Conservation (phyloP, 148 eudicot genomes). For the Arctostaphylos glauca region DNA sequence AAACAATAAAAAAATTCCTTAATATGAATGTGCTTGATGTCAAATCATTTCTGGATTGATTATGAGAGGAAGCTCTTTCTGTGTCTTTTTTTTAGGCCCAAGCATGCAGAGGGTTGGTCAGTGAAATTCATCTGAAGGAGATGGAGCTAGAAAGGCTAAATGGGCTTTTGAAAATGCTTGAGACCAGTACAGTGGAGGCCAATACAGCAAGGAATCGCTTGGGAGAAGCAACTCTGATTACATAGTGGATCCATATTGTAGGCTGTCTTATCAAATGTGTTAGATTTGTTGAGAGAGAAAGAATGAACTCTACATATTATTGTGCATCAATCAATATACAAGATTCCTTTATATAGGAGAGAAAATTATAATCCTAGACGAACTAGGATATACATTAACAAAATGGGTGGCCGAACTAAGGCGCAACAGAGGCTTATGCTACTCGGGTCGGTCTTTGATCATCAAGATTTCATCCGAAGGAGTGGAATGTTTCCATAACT, state of each 20-base stretch:
- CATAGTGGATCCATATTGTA: conserved; percentile 47
- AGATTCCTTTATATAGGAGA: too few relatives aligned
- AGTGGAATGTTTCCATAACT: background rate
- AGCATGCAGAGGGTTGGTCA: conserved; percentile 79
- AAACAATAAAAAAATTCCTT: background rate
- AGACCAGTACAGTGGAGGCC: conserved; percentile 45
- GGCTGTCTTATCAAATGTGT: conserved; percentile 41
- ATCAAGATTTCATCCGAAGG: conserved; percentile 71
- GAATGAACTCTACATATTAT: too few relatives aligned
- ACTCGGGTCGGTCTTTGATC: conserved; percentile 81
- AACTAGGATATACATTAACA: too few relatives aligned
- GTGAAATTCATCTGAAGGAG: conserved; percentile 81
- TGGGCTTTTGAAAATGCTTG: conserved; percentile 59
- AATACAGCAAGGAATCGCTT: conserved; percentile 68
- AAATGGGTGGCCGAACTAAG: conserved; percentile 50
- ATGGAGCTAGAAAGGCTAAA: conserved; percentile 80
- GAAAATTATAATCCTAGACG: too few relatives aligned
- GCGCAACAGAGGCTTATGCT: conserved; percentile 68
- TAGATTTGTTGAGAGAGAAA: too few relatives aligned
- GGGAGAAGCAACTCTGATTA: conserved; percentile 52
- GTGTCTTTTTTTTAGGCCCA: conserved; percentile 48
- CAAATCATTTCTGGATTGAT: background rate
- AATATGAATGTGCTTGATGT: background rate
- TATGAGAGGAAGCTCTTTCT: background rate
- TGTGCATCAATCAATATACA: too few relatives aligned